Base-by-base conservation (phyloP, 2,329 filamentous ascomycete species). In the Trichophaea hybrida region DNA sequence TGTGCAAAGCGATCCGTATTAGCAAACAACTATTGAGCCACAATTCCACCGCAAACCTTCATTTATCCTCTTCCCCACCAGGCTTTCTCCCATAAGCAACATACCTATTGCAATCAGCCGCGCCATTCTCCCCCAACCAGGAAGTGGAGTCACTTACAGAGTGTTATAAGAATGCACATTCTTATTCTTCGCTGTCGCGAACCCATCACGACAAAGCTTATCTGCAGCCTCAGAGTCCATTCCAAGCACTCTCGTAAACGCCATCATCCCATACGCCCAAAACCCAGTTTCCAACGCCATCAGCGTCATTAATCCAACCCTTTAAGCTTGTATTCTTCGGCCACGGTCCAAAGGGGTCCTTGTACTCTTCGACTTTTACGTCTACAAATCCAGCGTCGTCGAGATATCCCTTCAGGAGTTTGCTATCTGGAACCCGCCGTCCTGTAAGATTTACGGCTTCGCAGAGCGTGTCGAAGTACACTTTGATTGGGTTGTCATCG, bases 201-300 rank as follows among this genome's bases (percentile, higher is more conserved):
- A 12, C 15, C 12, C 38, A 43, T 43, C 38, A 12, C 12, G 12
- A 15, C 38, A 43, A 12, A 43, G 38, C 15, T 43, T 43, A 12
- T 43, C 15, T 2, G 46, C 49, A 12, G 57, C 59, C 7, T 59
- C 53, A 2, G 34, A 48, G 4, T 2, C 24, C 59, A 44, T 61
- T n/a, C 56, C 59, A 7, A 43, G 38, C 10, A 43, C 15, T 3
- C 38, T 12, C 10, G 38, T 43, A 12, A 43, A 43, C 10, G 38
- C 38, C 38, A 15, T 15, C 38, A 43, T 43, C 2, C 38, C 38
- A 43, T 43, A 43, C 2, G 10, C 15, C 15, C 15, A 12, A 15
- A 43, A 43, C 15, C 10, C 10, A 43, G 38, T 12, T 3, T 43
- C 38, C 2, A 15, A 12, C 10, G 10, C 10, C 38, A 43, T 12